Percentiles rank a stretch among this genome's conserved stretches.
These are phyloP conservation scores for Naematelia encephala DNA, from an alignment of 768 basidiomycete genomes.

Conservation along the genomic window DNA sequence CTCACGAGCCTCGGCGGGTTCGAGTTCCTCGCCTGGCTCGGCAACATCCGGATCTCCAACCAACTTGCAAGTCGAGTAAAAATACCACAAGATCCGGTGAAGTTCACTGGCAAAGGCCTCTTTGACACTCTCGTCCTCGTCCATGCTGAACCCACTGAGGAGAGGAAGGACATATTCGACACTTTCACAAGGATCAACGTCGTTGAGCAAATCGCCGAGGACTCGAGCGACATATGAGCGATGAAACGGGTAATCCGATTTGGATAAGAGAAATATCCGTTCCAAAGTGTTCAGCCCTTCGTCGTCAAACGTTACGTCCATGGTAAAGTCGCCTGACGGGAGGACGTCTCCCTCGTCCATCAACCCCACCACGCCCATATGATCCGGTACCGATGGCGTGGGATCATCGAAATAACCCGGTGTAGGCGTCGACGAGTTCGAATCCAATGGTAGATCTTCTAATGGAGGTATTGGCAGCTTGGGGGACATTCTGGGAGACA, in stretches of 20 bases:
- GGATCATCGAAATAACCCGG: neutral
- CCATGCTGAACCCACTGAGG: constrained; percentile 77
- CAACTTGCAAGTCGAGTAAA: constrained; percentile 69
- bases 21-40: constrained; percentile 40
- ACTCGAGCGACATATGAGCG: constrained; percentile 77
- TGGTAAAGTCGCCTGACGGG: constrained; percentile 32
- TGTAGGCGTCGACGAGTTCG: neutral
- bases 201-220: constrained; percentile 68
- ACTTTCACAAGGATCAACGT: constrained; percentile 79
- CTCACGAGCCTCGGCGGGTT: constrained; percentile 8
- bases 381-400: neutral
- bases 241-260: constrained; percentile 67
- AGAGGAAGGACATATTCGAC: constrained; percentile 90
- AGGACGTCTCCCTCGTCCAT: constrained; percentile 41
- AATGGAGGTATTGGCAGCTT: neutral
- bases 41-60: constrained; percentile 54
- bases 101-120: constrained; percentile 80
- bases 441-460: neutral
- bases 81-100: constrained; percentile 86
- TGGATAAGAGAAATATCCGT: constrained; percentile 83
- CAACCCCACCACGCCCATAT: constrained; percentile 26
- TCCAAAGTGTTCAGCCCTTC: constrained; percentile 80
- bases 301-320: constrained; percentile 62
- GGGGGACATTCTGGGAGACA: neutral
- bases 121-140: constrained; percentile 82